phyloP scores from a whole-genome alignment of 257 asterid species.

The Nicotiana undulata region DNA sequence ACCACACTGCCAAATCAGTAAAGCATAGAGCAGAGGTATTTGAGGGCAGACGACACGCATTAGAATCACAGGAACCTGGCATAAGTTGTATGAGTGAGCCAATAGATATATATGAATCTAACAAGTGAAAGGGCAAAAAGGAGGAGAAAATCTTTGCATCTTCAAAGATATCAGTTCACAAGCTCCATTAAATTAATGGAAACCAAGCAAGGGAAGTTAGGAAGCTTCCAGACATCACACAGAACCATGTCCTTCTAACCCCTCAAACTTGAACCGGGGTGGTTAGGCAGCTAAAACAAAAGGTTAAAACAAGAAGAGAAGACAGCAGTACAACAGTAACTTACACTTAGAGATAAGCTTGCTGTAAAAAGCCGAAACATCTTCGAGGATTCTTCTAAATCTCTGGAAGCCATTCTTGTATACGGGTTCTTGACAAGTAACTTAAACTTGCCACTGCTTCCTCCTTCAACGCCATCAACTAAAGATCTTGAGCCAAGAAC shows the following conservation, averaged over 20 bases:
- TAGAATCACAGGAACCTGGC: conserved; percentile 84
- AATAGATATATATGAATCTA: background rate
- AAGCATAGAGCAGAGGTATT: conserved; percentile 77
- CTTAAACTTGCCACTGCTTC: conserved; percentile 60
- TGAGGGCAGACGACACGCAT: conserved; percentile 90
- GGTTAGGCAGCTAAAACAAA: background rate
- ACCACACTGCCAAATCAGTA: conserved; percentile 81
- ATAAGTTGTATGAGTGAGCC: conserved; percentile 15
- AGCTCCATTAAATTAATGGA: conserved; percentile 2
- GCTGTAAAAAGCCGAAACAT: conserved; percentile 82
- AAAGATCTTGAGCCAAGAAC: conserved; percentile 76
- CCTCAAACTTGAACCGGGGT: background rate
- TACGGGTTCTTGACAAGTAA: conserved; percentile 75
- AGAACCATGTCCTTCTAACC: background rate
- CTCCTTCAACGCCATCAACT: conserved; percentile 68
- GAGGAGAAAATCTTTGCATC: background rate
- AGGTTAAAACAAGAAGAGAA: background rate
- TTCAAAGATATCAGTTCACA: background rate
- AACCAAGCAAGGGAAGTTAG: background rate
- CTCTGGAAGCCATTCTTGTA: conserved; percentile 83
- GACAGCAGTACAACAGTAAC: conserved; percentile 17
- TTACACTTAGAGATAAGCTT: conserved; percentile 84
- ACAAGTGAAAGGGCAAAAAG: background rate
- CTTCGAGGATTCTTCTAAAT: conserved; percentile 69
- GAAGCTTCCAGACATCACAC: background rate